Base-by-base conservation (phyloP, 176 grass and related monocot genomes). In the Echinochloa phyllopogon region DNA sequence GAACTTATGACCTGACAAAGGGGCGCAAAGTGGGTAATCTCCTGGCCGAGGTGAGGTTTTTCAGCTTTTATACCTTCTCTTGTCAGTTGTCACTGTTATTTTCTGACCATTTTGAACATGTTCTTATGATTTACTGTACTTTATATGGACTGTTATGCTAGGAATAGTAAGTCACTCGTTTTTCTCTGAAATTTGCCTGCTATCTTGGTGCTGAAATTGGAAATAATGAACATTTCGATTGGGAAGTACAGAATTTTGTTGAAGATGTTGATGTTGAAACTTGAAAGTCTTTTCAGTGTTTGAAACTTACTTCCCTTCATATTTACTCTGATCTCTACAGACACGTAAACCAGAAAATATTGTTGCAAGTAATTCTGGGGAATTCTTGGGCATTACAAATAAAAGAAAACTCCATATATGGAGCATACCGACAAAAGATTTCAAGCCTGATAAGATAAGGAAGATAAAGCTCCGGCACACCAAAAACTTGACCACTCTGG, bases 401-500 rank as follows among this genome's bases (percentile, higher is more conserved):
- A 88, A 84, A 42, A 77, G 82, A 77, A 91, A 90, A 52, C 77
- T 99, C 74, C 84, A 89, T 55, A 84, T 99, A 65, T 99, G 96
- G 93, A 91, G 74, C 60, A 68, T 94, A 77, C 91, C 96, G 41
- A 58, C 6, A 0, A 85, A 90, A 75, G 77, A 92, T 83, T 99
- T 87, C 79, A 95, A 83, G 63, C 53, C 71, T 65, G 84, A 88
- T 6, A 87, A 86, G 33, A 90, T 99, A 42, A 90, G 85, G 85
- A 99, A 96, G 48, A 83, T 99, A 72, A 99, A 99, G 82, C 82
- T 98, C 36, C 69, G 74, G 21, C 96, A 99, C 72, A 92, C 93
- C 8, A 95, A 91, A 77, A 49, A 47, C 12, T 49, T 99, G 67
- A 86, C 55, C 76, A 77, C 85, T 55, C 69, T 99, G 72, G 91